These are phyloP conservation scores for Dictyostelium capitatum DNA, from an alignment of 78 protist genomes.

Conservation along the genomic window DNA sequence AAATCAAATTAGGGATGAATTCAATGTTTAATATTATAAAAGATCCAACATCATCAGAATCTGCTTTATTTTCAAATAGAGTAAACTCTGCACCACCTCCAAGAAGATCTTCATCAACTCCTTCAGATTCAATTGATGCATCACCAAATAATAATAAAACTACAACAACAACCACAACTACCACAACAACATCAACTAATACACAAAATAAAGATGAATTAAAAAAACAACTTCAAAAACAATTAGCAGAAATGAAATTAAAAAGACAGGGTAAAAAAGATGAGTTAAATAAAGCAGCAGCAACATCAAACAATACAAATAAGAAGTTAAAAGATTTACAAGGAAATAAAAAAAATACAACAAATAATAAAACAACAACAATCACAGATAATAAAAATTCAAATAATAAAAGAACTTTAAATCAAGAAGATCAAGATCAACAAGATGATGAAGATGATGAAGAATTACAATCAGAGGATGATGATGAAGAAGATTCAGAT, in stretches of 20 bases:
- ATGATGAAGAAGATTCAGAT: slow-evolving; percentile 3
- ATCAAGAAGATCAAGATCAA: slow-evolving; percentile 11
- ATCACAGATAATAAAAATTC: neutral
- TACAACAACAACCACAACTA: neutral
- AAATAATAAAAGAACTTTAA: neutral
- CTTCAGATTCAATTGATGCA: neutral
- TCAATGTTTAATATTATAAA: slow-evolving; percentile 40
- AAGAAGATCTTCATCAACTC: slow-evolving; percentile 6
- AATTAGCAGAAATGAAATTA: slow-evolving; percentile 29
- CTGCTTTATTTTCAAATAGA: slow-evolving; percentile 38
- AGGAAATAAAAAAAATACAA: slow-evolving; percentile 3
- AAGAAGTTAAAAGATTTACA: neutral
- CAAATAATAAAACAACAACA: neutral
- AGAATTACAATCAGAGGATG: slow-evolving; percentile 15
- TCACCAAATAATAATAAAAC: neutral
- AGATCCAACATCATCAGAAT: slow-evolving; percentile 38
- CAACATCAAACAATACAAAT: neutral
- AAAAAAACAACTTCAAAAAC: slow-evolving; percentile 27
- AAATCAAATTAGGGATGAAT: slow-evolving; percentile 44
- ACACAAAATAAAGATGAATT: slow-evolving; percentile 26
- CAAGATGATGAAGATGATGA: neutral
- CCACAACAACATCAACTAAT: neutral
- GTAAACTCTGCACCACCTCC: neutral
- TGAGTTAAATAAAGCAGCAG: neutral
- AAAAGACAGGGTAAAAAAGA: slow-evolving; percentile 4